Percentiles rank a stretch among this genome's conserved stretches.
Conservation (phyloP, 73 alveolate genomes). For the Paraurostyla sp. region DNA sequence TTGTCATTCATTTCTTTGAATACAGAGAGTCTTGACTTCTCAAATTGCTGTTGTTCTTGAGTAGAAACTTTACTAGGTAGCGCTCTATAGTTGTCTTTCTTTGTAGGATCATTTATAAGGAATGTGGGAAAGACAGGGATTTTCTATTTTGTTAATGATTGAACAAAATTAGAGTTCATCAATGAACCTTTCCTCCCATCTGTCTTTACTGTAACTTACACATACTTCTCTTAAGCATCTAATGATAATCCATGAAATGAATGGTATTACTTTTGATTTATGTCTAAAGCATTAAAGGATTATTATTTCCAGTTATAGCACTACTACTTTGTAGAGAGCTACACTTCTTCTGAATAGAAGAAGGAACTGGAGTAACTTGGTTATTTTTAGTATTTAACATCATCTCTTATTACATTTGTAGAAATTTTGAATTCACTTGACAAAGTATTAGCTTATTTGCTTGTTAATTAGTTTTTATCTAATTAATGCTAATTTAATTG, state of each 20-base stretch:
- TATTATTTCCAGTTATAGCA: too few relatives aligned
- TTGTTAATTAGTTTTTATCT: too few relatives aligned
- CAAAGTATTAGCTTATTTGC: too few relatives aligned
- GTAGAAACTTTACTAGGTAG: too few relatives aligned
- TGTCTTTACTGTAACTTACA: not conserved
- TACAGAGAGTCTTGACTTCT: not conserved
- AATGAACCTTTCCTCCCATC: not conserved
- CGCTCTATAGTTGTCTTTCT: too few relatives aligned
- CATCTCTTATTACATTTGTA: too few relatives aligned
- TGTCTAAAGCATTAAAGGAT: not conserved
- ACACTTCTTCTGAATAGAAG: too few relatives aligned
- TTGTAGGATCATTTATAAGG: not conserved
- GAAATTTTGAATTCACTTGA: too few relatives aligned
- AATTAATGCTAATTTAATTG: too few relatives aligned
- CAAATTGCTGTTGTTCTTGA: not conserved
- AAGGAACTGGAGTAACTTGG: too few relatives aligned
- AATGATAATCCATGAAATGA: not conserved
- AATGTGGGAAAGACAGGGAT: not conserved
- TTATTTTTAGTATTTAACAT: too few relatives aligned
- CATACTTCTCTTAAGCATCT: not conserved
- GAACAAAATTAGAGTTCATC: not conserved
- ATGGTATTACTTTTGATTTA: not conserved
- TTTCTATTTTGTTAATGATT: not conserved
- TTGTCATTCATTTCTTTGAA: not conserved
- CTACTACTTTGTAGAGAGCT: too few relatives aligned